These are phyloP conservation scores for Gremmenia infestans DNA, from an alignment of 2,329 filamentous ascomycete genomes.

Conservation along the genomic window DNA sequence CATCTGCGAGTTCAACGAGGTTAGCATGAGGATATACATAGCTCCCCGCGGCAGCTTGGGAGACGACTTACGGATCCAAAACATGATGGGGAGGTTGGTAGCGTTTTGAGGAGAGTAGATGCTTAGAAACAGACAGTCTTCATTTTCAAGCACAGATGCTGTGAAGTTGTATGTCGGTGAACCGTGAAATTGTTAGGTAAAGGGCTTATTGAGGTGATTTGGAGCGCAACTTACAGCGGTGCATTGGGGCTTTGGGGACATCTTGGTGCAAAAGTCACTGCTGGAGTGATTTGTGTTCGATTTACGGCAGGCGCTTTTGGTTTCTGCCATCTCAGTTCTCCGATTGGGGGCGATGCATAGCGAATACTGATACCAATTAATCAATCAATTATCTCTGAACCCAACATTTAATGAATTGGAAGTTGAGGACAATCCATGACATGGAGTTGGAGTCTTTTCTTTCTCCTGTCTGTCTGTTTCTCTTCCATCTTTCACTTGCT, in stretches of 20 bases:
- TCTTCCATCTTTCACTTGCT: too few species aligned
- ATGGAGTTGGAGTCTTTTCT: too few species aligned
- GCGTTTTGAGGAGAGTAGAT: constrained; percentile 39
- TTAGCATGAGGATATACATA: too few species aligned
- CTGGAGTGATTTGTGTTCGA: constrained; percentile 28
- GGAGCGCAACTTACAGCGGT: not conserved
- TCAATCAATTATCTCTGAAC: too few species aligned
- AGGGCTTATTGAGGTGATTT: not conserved
- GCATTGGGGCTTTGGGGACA: constrained; percentile 9
- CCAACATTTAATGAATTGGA: too few species aligned
- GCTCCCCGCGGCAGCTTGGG: too few species aligned
- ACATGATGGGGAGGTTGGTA: constrained; percentile 38
- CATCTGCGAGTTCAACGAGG: constrained; percentile 24
- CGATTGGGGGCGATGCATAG: constrained; percentile 40
- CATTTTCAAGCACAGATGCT: constrained; percentile 1
- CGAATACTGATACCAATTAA: constrained; percentile 29
- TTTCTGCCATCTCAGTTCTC: constrained; percentile 38
- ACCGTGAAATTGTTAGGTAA: too few species aligned
- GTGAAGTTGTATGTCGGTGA: too few species aligned
- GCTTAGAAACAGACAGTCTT: constrained; percentile 40
- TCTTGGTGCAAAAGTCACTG: constrained; percentile 10
- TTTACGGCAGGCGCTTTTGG: constrained; percentile 32
- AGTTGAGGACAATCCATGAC: too few species aligned
- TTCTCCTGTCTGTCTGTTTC: too few species aligned
- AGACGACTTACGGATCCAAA: constrained; percentile 37